Conservation (phyloP, 306 rosid genomes). For the Mimosa bimucronata region DNA sequence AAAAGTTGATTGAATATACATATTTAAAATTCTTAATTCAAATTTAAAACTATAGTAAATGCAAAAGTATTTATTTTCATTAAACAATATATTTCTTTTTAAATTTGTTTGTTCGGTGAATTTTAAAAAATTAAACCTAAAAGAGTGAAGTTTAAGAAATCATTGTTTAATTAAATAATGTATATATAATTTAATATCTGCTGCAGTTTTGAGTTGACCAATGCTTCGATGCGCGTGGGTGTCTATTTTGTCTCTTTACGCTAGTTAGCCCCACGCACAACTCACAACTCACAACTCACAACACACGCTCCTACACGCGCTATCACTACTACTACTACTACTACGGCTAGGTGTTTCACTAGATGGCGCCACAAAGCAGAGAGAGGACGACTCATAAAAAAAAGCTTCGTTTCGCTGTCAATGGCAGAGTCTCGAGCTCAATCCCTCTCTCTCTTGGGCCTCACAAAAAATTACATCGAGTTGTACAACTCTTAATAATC, state of each 20-base stretch:
- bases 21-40: no score
- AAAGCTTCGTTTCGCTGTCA: constrained; percentile 4
- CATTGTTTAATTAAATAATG: not conserved
- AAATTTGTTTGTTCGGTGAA: no score
- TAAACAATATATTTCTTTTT: no score
- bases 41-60: no score
- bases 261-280: constrained; percentile 38
- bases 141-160: not conserved
- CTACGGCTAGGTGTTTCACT: not conserved
- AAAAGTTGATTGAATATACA: no score
- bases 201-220: constrained; percentile 41
- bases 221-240: constrained; percentile 43
- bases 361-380: constrained; percentile 1
- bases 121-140: no score
- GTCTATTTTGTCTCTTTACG: constrained; percentile 39
- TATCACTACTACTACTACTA: not conserved
- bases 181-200: not conserved
- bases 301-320: constrained; percentile 27
- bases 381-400: not conserved
- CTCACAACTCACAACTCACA: no score
- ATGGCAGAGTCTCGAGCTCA: constrained; percentile 41
- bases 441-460: constrained; percentile 33
- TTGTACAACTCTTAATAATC: no score
- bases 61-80: no score
- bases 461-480: constrained; percentile 15